Base-by-base conservation (phyloP, 257 asterid genomes). In the Lycium barbarum region DNA sequence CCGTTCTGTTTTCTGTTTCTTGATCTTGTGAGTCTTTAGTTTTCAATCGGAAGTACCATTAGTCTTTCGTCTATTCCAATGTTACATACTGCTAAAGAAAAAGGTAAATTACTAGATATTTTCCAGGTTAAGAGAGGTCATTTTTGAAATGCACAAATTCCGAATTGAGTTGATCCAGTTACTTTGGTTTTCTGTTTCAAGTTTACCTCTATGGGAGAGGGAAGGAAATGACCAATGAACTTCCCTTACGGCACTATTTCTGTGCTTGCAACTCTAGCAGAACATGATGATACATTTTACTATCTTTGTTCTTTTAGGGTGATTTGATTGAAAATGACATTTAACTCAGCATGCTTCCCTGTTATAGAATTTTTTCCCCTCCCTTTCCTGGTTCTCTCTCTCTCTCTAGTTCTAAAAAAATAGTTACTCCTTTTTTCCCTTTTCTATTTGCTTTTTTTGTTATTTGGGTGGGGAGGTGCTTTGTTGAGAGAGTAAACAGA, bases 371-470 rank as follows among this genome's bases (percentile, higher is more conserved):
- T 12, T 73, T 6, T 18, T 2, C 55, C 80, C 80, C 81, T 73
- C 20, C 81, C n/a, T 49, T 47, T 73, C 81, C 81, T 22, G 61
- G n/a, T 73, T 73, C 36, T 73, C 80, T 73, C 45, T 40, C 12
- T 59, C 80, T 73, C 35, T 72, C 17, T 38, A 45, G n/a, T 73
- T 22, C 7, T 20, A 1, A 18, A 13, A 7, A 73, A 47, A 47
- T 47, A 47, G 61, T 5, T 72, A 12, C 26, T 20, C 43, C 61
- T 45, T 72, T n/a, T 2, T 35, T 66, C 33, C 45, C 45, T 66
- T 13, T 15, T 66, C 9, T 8, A 66, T 66, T 66, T 66, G 73
- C 20, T 66, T 66, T 45, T 65, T 33, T 66, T 66, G 73, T 13
- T 66, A 33, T 33, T 66, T 66, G 73, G 20, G 20, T 66, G 14